Evolutionary conservation across 1,139 yeast species (phyloP).

Genomic region (Yamadazyma membranifaciens): DNA sequence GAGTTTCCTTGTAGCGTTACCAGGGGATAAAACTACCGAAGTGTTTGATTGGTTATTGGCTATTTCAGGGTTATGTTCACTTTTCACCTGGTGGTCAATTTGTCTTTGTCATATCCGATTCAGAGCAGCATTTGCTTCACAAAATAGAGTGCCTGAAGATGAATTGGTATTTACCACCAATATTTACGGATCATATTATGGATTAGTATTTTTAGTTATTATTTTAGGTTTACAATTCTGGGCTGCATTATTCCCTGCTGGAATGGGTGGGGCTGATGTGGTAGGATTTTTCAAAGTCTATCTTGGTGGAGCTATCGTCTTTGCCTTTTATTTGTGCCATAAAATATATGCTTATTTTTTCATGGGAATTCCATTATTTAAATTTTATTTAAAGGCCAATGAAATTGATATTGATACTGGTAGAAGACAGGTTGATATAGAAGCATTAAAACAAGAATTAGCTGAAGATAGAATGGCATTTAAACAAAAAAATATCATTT

Average conservation of each 20-base stretch:
- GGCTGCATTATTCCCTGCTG: constrained; percentile 41
- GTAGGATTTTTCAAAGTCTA: constrained; percentile 31
- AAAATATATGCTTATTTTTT: constrained; percentile 27
- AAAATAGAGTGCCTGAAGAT: constrained; percentile 29
- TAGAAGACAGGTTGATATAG: constrained; percentile 41
- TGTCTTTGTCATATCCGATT: constrained; percentile 32
- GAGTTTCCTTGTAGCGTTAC: constrained; percentile 32
- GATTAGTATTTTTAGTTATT: constrained; percentile 24
- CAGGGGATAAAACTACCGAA: constrained; percentile 19
- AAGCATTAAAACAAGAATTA: constrained; percentile 34
- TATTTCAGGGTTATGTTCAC: constrained; percentile 40
- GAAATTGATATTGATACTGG: constrained; percentile 45
- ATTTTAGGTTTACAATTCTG: constrained; percentile 35
- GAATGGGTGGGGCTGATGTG: constrained; percentile 30
- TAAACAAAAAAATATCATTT: constrained; percentile 22
- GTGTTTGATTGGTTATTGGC: constrained; percentile 44
- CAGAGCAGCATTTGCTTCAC: constrained; percentile 25
- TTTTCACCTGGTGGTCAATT: constrained; percentile 40
- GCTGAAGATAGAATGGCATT: constrained; percentile 29
- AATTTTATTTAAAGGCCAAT: constrained; percentile 29
- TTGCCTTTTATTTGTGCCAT: constrained; percentile 30
- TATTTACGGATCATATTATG: constrained; percentile 31
- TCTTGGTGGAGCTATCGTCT: constrained; percentile 29
- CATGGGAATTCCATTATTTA: constrained; percentile 24
- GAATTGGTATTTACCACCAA: constrained; percentile 28